These are phyloP conservation scores for Phytomonas sp. DNA, from an alignment of 208 protist genomes.

Conservation along the genomic window DNA sequence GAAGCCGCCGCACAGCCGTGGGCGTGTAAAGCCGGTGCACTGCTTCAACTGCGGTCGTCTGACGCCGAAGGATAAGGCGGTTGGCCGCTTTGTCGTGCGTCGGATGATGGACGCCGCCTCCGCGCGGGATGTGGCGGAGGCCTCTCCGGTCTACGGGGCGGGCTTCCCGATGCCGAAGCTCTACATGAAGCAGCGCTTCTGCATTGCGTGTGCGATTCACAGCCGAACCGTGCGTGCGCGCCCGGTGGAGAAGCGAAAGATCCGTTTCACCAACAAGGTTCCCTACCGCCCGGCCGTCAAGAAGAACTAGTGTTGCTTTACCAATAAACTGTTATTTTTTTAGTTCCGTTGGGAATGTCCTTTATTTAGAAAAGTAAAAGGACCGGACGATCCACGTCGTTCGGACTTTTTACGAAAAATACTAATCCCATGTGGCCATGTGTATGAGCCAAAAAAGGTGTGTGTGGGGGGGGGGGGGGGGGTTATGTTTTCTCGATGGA, in stretches of 20 bases:
- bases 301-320: background rate
- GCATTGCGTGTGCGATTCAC: conserved; percentile 99
- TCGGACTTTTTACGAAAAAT: too few relatives aligned
- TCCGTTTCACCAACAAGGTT: conserved; percentile 76
- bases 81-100: conserved; percentile 97
- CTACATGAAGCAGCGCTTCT: conserved; percentile 99
- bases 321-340: background rate
- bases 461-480: too few relatives aligned
- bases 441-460: too few relatives aligned
- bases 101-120: conserved; percentile 97
- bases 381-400: too few relatives aligned
- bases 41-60: conserved; percentile 92
- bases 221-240: conserved; percentile 94
- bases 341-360: background rate
- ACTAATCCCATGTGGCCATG: too few relatives aligned
- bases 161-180: conserved; percentile 96
- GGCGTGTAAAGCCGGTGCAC: conserved; percentile 86
- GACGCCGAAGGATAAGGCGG: conserved; percentile 95
- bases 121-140: conserved; percentile 95
- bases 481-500: too few relatives aligned
- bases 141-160: conserved; percentile 87
- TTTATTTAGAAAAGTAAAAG: background rate
- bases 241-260: conserved; percentile 73
- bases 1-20: conserved; percentile 88
- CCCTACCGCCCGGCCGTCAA: conserved; percentile 62